phyloP scores from a whole-genome alignment of 176 grass and related monocot species.

The Eragrostis curvula region DNA sequence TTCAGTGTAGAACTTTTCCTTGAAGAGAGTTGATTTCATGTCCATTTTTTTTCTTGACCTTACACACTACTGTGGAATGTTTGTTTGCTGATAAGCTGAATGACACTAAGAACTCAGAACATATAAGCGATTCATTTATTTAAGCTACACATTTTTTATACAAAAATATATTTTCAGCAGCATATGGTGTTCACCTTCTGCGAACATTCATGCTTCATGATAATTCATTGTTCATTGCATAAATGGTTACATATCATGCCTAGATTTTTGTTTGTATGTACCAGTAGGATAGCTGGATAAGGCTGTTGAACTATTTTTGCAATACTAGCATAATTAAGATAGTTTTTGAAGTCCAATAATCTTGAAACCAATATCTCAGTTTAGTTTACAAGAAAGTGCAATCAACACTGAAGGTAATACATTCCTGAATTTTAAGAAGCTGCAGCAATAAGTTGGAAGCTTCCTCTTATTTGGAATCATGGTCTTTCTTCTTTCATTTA shows the following conservation, averaged over 20 bases:
- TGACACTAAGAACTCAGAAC: not conserved
- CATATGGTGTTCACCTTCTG: not conserved
- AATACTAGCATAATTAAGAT: not conserved
- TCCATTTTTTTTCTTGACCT: not conserved
- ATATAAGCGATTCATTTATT: not conserved
- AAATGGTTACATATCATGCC: not conserved
- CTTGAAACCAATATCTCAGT: constrained; percentile 36
- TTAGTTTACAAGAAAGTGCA: not conserved
- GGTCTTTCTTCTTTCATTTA: no score
- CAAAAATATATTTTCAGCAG: constrained; percentile 18
- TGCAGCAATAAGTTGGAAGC: no score
- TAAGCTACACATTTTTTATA: not conserved
- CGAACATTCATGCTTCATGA: constrained; percentile 1
- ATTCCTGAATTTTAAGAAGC: no score
- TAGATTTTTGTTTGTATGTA: constrained; percentile 18
- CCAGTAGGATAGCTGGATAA: constrained; percentile 2
- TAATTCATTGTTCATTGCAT: constrained; percentile 26
- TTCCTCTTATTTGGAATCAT: no score
- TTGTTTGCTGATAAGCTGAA: constrained; percentile 18
- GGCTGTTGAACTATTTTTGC: not conserved
- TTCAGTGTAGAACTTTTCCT: no score
- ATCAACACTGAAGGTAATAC: no score
- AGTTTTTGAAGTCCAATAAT: constrained; percentile 16
- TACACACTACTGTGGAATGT: constrained; percentile 9
- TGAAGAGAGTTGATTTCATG: not conserved